Percentiles rank a stretch among this genome's conserved stretches.
Conservation (phyloP, 2,329 filamentous ascomycete genomes). For the Bipolaris gigantea region DNA sequence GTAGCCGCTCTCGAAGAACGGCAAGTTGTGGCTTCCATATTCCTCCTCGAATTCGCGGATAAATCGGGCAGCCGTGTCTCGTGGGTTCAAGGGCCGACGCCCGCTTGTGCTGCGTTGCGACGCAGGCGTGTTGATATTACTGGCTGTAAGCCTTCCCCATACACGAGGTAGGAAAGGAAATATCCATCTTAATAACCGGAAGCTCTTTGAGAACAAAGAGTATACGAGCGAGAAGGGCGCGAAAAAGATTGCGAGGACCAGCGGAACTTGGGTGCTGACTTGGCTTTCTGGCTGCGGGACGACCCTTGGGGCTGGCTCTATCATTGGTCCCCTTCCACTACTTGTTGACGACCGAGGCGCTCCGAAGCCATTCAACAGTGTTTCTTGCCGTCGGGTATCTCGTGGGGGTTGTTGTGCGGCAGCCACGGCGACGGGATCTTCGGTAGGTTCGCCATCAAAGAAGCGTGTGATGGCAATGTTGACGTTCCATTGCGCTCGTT, state of each 20-base stretch:
- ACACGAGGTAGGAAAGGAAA: conserved; percentile 77
- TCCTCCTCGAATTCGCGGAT: conserved; percentile 94
- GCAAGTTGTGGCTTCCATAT: conserved; percentile 71
- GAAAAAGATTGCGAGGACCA: conserved; percentile 76
- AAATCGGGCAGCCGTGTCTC: conserved; percentile 86
- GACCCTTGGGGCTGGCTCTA: conserved; percentile 78
- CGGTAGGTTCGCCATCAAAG: conserved; percentile 91
- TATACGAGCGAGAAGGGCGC: conserved; percentile 81
- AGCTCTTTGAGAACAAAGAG: conserved; percentile 67
- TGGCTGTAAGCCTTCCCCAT: conserved; percentile 55
- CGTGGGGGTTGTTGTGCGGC: conserved; percentile 64
- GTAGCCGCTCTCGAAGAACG: conserved; percentile 86
- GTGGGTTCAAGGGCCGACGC: conserved; percentile 75
- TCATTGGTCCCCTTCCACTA: conserved; percentile 39
- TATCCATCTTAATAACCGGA: conserved; percentile 74
- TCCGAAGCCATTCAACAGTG: conserved; percentile 60
- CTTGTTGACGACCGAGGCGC: conserved; percentile 39
- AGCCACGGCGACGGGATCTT: conserved; percentile 72
- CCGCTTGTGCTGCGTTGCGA: conserved; percentile 62
- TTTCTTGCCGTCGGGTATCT: conserved; percentile 68
- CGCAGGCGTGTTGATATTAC: conserved; percentile 48
- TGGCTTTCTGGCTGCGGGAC: conserved; percentile 72
- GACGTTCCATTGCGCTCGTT: conserved; percentile 93
- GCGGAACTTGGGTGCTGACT: conserved; percentile 68
- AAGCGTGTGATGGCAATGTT: conserved; percentile 96